Percentiles rank a stretch among this genome's conserved stretches.
phyloP scores from a whole-genome alignment of 2,329 filamentous ascomycete species.

The Didymella glomerata region DNA sequence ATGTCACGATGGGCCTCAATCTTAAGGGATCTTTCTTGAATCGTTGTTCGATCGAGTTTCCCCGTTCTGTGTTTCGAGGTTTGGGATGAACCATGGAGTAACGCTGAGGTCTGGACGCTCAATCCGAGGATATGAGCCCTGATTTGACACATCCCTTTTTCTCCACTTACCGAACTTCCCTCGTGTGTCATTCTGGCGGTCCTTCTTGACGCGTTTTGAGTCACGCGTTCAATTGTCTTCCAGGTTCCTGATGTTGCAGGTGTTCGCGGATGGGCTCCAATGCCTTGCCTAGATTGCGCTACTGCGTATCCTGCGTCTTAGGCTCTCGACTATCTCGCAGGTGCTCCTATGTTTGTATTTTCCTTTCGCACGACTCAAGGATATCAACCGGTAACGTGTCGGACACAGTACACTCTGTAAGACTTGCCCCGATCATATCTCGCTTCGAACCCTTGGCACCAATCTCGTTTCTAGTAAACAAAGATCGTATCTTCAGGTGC shows the following conservation, averaged over 20 bases:
- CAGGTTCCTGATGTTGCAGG: constrained; percentile 4
- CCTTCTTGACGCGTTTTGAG: constrained; percentile 7
- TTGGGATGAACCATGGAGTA: constrained; percentile 11
- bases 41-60: not conserved
- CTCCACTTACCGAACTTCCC: constrained; percentile 13
- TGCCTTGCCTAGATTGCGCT: constrained; percentile 1
- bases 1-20: constrained; percentile 3
- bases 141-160: constrained; percentile 6
- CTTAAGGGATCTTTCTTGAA: not conserved
- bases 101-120: not conserved
- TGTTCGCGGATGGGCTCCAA: not conserved
- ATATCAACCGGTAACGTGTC: not conserved
- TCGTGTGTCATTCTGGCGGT: constrained; percentile 9
- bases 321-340: constrained; percentile 1
- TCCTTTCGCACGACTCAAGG: constrained; percentile 3
- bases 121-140: not conserved
- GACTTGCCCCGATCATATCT: not conserved
- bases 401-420: constrained; percentile 5
- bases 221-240: constrained; percentile 6
- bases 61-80: constrained; percentile 2
- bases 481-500: no score
- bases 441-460: not conserved
- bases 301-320: not conserved
- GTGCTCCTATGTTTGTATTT: constrained; percentile 8
- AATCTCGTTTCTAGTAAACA: not conserved